phyloP scores from a whole-genome alignment of 495 filamentous ascomycete species.

The Xylaria acuta region DNA sequence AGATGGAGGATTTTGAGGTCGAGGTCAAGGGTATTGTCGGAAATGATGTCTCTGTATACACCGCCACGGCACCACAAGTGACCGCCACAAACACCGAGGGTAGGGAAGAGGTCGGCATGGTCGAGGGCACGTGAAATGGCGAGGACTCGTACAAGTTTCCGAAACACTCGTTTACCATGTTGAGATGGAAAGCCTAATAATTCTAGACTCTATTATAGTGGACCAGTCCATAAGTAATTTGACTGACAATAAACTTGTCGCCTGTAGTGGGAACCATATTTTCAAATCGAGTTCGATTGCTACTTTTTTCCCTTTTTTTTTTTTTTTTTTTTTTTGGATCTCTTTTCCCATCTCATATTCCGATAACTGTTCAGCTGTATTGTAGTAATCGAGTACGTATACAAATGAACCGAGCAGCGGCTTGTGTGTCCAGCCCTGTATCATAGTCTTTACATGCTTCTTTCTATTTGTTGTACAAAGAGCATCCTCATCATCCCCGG shows the following conservation, averaged over 20 bases:
- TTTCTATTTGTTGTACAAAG: constrained; percentile 26
- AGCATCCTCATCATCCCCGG: background rate
- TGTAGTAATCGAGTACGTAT: constrained; percentile 14
- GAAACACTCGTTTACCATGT: constrained; percentile 69
- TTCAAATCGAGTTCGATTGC: background rate
- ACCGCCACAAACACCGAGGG: constrained; percentile 65
- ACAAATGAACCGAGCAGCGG: constrained; percentile 6
- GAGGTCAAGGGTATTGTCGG: constrained; percentile 58
- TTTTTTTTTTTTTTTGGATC: too few species aligned
- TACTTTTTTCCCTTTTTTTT: too few species aligned
- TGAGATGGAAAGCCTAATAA: constrained; percentile 66
- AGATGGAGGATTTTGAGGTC: constrained; percentile 61
- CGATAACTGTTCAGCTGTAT: background rate
- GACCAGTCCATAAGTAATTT: constrained; percentile 1
- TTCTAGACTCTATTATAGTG: background rate
- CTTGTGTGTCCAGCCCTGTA: background rate
- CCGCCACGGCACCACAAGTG: constrained; percentile 62
- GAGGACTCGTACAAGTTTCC: constrained; percentile 64
- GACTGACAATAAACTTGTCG: background rate
- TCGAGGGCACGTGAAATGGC: constrained; percentile 67
- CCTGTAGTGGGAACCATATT: background rate
- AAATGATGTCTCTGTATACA: constrained; percentile 60
- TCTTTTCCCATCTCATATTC: background rate
- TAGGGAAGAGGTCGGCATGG: constrained; percentile 64
- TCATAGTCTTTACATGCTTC: constrained; percentile 9